Base-by-base conservation (phyloP, 169 alveolate genomes). In the Eimeria acervulina region DNA sequence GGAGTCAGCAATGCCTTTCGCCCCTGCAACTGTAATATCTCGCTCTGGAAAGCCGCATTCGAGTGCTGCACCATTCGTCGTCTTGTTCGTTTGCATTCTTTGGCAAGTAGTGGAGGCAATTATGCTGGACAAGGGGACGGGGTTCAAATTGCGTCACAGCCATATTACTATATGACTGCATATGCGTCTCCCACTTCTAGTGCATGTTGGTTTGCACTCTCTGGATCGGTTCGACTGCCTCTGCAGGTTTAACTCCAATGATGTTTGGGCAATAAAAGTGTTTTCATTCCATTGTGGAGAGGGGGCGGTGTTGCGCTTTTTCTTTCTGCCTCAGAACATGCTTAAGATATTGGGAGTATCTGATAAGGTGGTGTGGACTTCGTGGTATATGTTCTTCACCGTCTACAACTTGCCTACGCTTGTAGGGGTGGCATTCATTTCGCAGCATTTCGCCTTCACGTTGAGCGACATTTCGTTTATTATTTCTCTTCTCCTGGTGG, bases 101-200 rank as follows among this genome's bases (percentile, higher is more conserved):
- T 85, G 93, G 93, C 93, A 85, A 85, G 93, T 59, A 36, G 93
- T 85, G 80, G 59, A 85, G 59, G 93, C 93, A 17, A 85, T 85
- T 36, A 85, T 85, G 93, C 61, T 85, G 7, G 93, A 85, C 66
- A 85, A 85, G 61, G 93, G 59, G 59, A 85, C 93, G 21, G 93
- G 93, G 59, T 85, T 85, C 80, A 85, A 85, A 55, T 78, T 85
- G 59, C 26, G 93, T 31, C 2, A 17, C 15, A 66, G 26, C 40
- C n/a, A n/a, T n/a, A n/a, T n/a, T 13, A 8, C 44, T 28, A 28
- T n/a, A 66, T 66, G 26, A n/a, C 21, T 66, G 44, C 78, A n/a
- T 31, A 28, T 66, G 28, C 31, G 78, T 5, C 23, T 1, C 42
- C 26, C 78, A 31, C 78, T 19, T 66, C 2, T 13, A 31, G n/a